Evolutionary conservation across 164 flowering plant genomes (phyloP).

Genomic region (Tetrastigma voinierianum): DNA sequence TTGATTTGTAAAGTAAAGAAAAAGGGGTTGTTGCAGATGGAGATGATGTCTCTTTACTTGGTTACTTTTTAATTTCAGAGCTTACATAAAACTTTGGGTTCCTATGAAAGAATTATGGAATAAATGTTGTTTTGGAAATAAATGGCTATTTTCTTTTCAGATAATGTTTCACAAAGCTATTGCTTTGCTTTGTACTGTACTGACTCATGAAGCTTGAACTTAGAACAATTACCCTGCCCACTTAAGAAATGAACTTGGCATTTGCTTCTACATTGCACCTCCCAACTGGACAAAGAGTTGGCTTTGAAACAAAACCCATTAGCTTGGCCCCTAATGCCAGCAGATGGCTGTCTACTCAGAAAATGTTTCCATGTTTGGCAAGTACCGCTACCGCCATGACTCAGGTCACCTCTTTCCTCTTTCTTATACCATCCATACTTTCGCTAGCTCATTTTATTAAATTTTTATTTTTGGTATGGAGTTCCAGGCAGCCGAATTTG

Average conservation of each 20-base stretch:
- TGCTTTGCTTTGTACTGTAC: too few relatives aligned
- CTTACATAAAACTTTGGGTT: too few relatives aligned
- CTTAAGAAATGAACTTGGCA: constrained; percentile 19
- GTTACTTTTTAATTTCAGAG: too few relatives aligned
- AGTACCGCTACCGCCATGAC: constrained; percentile 8
- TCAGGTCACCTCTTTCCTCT: constrained; percentile 15
- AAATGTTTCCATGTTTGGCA: constrained; percentile 18
- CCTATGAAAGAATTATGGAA: too few relatives aligned
- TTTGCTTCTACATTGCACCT: constrained; percentile 16
- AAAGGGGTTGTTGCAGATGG: too few relatives aligned
- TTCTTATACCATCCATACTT: not conserved
- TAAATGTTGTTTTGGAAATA: too few relatives aligned
- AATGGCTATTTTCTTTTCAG: too few relatives aligned
- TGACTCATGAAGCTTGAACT: too few relatives aligned
- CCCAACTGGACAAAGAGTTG: constrained; percentile 9
- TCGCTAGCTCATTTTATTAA: not conserved
- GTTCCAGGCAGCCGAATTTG: constrained; percentile 28
- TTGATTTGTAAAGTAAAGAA: too few relatives aligned
- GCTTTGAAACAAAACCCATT: constrained; percentile 5
- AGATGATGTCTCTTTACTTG: too few relatives aligned
- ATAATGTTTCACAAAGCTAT: too few relatives aligned
- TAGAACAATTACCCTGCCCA: too few relatives aligned
- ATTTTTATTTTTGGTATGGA: not conserved
- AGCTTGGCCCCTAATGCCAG: not conserved
- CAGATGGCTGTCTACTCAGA: not conserved